A percentile compares a stretch with the other conserved stretches of the same genome.
Evolutionary conservation across 2,329 filamentous ascomycete species (phyloP).

Genomic region (Penicillium sp.): DNA sequence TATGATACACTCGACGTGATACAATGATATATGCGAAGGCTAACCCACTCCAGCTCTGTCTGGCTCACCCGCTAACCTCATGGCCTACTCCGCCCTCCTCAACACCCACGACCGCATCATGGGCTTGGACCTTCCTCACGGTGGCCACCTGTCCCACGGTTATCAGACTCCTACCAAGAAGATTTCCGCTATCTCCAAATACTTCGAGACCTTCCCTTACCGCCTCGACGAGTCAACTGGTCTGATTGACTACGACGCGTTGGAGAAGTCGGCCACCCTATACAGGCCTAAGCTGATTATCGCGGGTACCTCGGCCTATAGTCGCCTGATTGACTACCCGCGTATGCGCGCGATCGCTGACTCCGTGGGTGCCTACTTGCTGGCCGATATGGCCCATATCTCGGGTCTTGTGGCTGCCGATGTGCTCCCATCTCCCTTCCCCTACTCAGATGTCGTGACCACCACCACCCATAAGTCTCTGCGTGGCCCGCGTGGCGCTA

Average conservation of each 20-base stretch:
- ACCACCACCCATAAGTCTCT: conserved; percentile 99
- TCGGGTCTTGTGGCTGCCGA: conserved; percentile 90
- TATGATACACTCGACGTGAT: conserved; percentile 40
- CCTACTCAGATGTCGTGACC: conserved; percentile 90
- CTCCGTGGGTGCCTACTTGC: conserved; percentile 86
- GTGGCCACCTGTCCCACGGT: conserved; percentile 91
- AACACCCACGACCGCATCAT: conserved; percentile 93
- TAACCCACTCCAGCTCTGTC: conserved; percentile 62
- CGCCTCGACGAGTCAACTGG: conserved; percentile 73
- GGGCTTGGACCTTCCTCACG: conserved; percentile 92
- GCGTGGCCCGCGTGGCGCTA: conserved; percentile 92
- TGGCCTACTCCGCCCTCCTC: conserved; percentile 94
- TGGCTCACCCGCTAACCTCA: conserved; percentile 70
- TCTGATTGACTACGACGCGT: conserved; percentile 92
- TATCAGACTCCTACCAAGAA: conserved; percentile 97
- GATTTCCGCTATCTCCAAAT: conserved; percentile 96
- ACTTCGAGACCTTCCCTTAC: conserved; percentile 99
- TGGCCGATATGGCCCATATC: conserved; percentile 98
- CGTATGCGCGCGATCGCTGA: conserved; percentile 97
- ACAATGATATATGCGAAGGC: conserved; percentile 6
- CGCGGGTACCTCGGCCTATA: conserved; percentile 96
- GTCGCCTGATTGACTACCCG: conserved; percentile 92
- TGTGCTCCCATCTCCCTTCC: conserved; percentile 91
- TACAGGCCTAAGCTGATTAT: conserved; percentile 97
- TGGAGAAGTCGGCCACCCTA: conserved; percentile 84